A percentile compares a stretch with the other conserved stretches of the same genome.
Conservation (phyloP, 208 protist species). For the Trypanosoma congolense region DNA sequence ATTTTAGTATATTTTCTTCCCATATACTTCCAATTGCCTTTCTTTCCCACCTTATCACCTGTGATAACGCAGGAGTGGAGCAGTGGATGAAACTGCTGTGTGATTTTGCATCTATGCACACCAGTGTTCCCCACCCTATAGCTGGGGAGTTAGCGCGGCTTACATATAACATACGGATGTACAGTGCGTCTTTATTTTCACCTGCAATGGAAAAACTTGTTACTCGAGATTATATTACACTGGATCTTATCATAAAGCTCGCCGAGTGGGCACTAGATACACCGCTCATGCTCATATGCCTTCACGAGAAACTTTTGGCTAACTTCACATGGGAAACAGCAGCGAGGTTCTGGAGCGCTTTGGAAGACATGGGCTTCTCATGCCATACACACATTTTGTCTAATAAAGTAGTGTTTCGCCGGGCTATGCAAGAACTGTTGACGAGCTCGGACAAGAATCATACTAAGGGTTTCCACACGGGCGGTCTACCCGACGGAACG, state of each 20-base stretch:
- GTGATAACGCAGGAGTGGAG: conserved; percentile 26
- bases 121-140: conserved; percentile 57
- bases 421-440: conserved; percentile 14
- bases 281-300: conserved; percentile 43
- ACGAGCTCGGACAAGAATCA: conserved; percentile 1
- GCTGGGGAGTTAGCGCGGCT: conserved; percentile 55
- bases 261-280: conserved; percentile 54
- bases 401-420: conserved; percentile 28
- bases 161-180: conserved; percentile 53
- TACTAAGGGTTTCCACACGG: no score
- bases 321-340: conserved; percentile 35
- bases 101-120: conserved; percentile 45
- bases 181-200: conserved; percentile 48
- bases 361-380: conserved; percentile 33
- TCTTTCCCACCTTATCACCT: conserved; percentile 52
- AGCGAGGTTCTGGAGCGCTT: conserved; percentile 23
- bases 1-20: conserved; percentile 62
- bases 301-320: conserved; percentile 28
- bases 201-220: conserved; percentile 29
- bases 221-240: conserved; percentile 42
- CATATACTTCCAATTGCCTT: conserved; percentile 69
- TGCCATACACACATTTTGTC: conserved; percentile 28
- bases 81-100: conserved; percentile 59
- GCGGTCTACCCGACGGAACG: no score
- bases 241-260: conserved; percentile 33